Evolutionary conservation across 495 filamentous ascomycete genomes (phyloP), one percentile per base, ranked within the genome.

Genomic region (Neurospora sp.): DNA sequence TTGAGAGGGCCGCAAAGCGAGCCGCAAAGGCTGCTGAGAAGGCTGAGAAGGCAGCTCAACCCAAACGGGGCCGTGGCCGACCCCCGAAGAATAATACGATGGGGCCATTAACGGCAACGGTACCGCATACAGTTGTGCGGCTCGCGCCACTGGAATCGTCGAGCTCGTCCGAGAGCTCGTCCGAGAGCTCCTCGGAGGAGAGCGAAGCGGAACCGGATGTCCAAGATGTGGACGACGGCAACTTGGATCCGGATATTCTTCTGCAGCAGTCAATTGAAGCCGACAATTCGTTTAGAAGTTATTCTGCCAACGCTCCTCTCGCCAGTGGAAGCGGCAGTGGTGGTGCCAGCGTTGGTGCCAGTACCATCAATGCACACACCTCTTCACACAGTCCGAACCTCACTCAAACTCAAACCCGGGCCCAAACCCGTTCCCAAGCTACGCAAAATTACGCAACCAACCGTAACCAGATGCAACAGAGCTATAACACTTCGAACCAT

Each of bases 1-100:
- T 66, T 35, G 54, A 31, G 12, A 7, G 27, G 14, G 54, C 54
- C 27, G 54, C 54, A 35, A 66, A 66, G 54, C 16, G 62, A 70
- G 73, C 41, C 39, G 18, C 23, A 27, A 69, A 18, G 62, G 12
- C 69, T 70, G 70, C n/a, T 8, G 6, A 59, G 42, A 71, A 48
- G 54, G 69, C 42, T 39, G 23, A 27, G 40, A 35, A 70, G n/a
- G 23, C 41, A 10, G 70, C 69, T 44, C 48, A 59, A 59, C 48
- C 48, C 48, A 59, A 59, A 37, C 71, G 48, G 23, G 54, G 66
- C 69, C 72, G 66, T 46, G 72, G 72, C 18, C 69, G 73, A 16
- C 70, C 38, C 27, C 54, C 72, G 11, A 73, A 73, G 5, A 71
- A 73, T 10, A 9, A 31, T 18, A 27, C 42, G 14, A 62, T 48